A percentile compares a stretch with the other conserved stretches of the same genome.
Conservation (phyloP, 805 yeast genomes). For the Kuraishia piskuri region DNA sequence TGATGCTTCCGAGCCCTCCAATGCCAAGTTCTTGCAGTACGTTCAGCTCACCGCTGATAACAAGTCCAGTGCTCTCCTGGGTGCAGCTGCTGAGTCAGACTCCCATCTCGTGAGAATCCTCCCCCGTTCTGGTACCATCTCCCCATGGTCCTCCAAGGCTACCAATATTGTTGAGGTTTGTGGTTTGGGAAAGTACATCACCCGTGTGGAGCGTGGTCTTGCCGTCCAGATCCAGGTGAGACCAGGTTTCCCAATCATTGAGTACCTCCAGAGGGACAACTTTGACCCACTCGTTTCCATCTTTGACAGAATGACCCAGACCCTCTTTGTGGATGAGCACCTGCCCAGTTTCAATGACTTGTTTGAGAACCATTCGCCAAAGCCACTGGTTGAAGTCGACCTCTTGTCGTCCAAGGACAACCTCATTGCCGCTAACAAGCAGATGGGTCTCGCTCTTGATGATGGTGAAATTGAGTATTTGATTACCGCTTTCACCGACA, state of each 20-base stretch:
- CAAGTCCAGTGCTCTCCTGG: constrained; percentile 5
- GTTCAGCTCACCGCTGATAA: constrained; percentile 22
- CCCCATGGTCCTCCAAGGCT: constrained; percentile 99
- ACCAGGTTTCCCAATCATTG: constrained; percentile 59
- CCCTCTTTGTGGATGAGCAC: constrained; percentile 40
- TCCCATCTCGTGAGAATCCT: constrained; percentile 63
- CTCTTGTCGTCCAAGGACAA: constrained; percentile 47
- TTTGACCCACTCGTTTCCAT: constrained; percentile 58
- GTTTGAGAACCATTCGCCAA: constrained; percentile 73
- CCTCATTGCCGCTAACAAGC: constrained; percentile 67
- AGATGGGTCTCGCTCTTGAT: constrained; percentile 90
- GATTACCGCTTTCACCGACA: constrained; percentile 69
- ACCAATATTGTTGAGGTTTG: constrained; percentile 88
- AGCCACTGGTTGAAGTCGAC: constrained; percentile 73
- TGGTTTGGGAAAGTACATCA: constrained; percentile 64
- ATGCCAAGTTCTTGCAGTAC: constrained; percentile 13
- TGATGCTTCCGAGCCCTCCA: constrained; percentile 35
- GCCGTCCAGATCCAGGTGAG: constrained; percentile 65
- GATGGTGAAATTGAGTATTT: constrained; percentile 87
- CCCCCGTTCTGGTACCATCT: constrained; percentile 93
- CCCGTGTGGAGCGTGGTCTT: constrained; percentile 86
- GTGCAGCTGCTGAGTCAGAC: constrained; percentile 25
- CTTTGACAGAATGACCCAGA: constrained; percentile 93
- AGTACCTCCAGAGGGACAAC: constrained; percentile 39
- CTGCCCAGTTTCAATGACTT: constrained; percentile 64